Evolutionary conservation across 345 rosid species (phyloP), one percentile per base, ranked within the genome.

Genomic region (Moricandia arvensis): DNA sequence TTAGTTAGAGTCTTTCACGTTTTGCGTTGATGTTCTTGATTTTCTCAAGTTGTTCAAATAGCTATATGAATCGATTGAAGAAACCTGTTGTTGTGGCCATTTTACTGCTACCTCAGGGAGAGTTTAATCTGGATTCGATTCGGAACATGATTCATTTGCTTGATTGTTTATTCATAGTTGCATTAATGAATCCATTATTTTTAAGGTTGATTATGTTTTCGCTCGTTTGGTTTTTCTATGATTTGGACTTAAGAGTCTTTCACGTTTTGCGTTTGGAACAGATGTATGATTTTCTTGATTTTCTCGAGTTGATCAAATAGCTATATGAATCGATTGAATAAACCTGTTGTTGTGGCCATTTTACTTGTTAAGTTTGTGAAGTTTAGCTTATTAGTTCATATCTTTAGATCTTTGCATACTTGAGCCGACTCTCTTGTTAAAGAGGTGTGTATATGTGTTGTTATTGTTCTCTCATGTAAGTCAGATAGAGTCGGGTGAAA

Each of bases 71-170:
- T 53, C 13, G 17, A 41, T 41, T 41, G 47, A 41, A 5, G 8
- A 41, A 11, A 11, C 47, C 6, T 13, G 47, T 41, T 41, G 47
- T 12, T 4, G 6, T 11, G 4, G 15, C 47, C n/a, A 37, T 37
- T 10, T 11, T 68, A 74, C 88, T 0, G 89, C 91, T 35, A 86
- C 87, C 30, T 79, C 86, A 0, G 75, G 83, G 7, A 90, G 91
- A 53, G 96, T 88, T 2, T 90, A 64, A 55, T 6, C 7, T 41
- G 47, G 47, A 12, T 11, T 41, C 47, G 9, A 1, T 37, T 37
- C 3, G 12, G 43, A n/a, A n/a, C n/a, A n/a, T n/a, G 15, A 4
- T 41, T 41, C 47, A 12, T 53, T 53, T 53, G 58, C 27, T 53
- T 18, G 6, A 7, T 17, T 26, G 57, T 51, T 49, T 49, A 53